phyloP scores from a whole-genome alignment of 129 eudicot species.

The Chrysanthemum makinoi region DNA sequence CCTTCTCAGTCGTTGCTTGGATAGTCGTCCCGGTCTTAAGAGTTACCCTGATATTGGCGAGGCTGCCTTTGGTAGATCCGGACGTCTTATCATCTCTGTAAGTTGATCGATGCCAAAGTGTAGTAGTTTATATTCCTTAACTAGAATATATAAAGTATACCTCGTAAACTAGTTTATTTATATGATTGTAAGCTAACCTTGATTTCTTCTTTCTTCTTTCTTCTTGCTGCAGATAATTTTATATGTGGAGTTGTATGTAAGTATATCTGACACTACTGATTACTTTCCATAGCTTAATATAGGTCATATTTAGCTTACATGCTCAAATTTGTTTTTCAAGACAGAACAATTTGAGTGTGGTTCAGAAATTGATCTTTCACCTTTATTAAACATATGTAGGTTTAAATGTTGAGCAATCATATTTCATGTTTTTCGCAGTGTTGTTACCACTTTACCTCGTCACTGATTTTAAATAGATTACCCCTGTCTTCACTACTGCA shows the following conservation, averaged over 20 bases:
- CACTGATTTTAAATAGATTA: conserved; percentile 8
- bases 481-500: conserved; percentile 27
- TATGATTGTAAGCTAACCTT: background rate
- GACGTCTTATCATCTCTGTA: conserved; percentile 72
- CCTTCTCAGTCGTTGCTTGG: conserved; percentile 70
- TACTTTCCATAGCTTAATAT: background rate
- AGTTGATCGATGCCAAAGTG: conserved; percentile 22
- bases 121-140: conserved; percentile 1
- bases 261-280: conserved; percentile 25
- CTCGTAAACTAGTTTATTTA: background rate
- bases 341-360: too few species aligned
- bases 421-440: background rate
- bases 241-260: conserved; percentile 85
- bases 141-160: background rate
- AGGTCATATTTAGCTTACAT: background rate
- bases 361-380: too few species aligned
- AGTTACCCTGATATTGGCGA: conserved; percentile 94
- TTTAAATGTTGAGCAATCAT: background rate
- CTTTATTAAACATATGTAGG: too few species aligned
- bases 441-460: background rate
- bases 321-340: background rate
- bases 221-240: conserved; percentile 66
- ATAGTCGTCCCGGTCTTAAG: conserved; percentile 73
- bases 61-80: conserved; percentile 74
- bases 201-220: background rate